Evolutionary conservation across 176 grass and related monocot species (phyloP), one percentile per base, ranked within the genome.

Genomic region (Bolboschoenus planiculmis): DNA sequence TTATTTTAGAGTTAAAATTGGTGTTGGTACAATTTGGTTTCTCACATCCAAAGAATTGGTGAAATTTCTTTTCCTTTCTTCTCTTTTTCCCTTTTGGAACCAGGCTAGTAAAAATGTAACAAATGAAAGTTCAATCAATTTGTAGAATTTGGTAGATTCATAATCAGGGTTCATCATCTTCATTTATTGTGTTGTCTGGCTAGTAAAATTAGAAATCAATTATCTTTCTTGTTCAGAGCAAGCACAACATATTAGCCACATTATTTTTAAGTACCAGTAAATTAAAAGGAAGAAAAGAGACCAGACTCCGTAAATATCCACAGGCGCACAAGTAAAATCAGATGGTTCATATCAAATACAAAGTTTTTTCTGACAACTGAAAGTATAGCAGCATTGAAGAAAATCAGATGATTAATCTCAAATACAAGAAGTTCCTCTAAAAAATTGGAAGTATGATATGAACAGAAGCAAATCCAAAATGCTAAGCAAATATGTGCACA

Each of bases 41-140:
- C 46, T 77, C 72, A 77, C 72, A 53, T 74, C 43, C 23, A 77
- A 77, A 53, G 24, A 77, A 51, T 53, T 77, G 44, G 2, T 46
- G 65, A 40, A 26, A 27, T 46, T 50, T 77, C 2, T 34, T 77
- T 74, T 5, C 24, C 3, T 77, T 7, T 31, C 1, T 31, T 20
- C 50, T 31, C 11, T 46, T 74, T 72, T 26, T 26, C 4, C 3
- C 1, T 44, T 72, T 65, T 15, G 8, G 62, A 20, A 36, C 31
- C 14, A 18, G 62, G 30, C 62, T 18, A 66, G 26, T 13, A 36
- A 36, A 66, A 30, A 31, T 31, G 59, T 31, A 62, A 20, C 7
- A 6, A 4, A 40, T 53, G 14, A 60, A n/a, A n/a, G n/a, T n/a
- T 30, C 10, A 23, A 36, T 65, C 29, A 16, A 65, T 65, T 15